Evolutionary conservation across 768 basidiomycete species (phyloP).

Genomic region (Butyriboletus loyo): DNA sequence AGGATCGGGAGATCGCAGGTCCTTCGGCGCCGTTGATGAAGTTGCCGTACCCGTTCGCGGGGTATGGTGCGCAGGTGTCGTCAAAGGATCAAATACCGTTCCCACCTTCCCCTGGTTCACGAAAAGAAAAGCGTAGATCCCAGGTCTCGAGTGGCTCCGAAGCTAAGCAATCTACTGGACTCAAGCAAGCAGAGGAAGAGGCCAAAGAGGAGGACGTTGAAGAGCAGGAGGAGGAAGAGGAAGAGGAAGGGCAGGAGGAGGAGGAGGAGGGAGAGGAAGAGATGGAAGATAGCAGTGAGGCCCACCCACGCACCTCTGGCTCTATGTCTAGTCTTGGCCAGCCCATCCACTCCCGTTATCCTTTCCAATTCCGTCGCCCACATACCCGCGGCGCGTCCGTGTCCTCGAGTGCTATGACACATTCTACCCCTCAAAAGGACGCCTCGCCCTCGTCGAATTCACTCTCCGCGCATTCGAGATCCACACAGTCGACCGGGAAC

Average conservation of each 20-base stretch:
- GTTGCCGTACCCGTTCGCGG: constrained; percentile 71
- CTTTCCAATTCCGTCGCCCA: constrained; percentile 59
- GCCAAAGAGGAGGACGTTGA: constrained; percentile 20
- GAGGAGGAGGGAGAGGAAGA: constrained; percentile 39
- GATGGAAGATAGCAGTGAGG: constrained; percentile 42
- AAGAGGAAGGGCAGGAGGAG: constrained; percentile 43
- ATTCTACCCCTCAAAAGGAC: constrained; percentile 36
- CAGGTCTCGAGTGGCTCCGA: constrained; percentile 26
- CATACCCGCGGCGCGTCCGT: constrained; percentile 40
- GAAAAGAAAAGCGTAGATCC: constrained; percentile 36
- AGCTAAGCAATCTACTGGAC: constrained; percentile 31
- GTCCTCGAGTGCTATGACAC: constrained; percentile 43
- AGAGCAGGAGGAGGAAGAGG: constrained; percentile 27
- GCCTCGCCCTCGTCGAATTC: constrained; percentile 38
- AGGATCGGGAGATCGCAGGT: constrained; percentile 41
- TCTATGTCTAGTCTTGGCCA: constrained; percentile 86
- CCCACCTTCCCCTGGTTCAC: constrained; percentile 58
- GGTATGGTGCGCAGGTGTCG: constrained; percentile 56
- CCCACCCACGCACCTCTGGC: constrained; percentile 66
- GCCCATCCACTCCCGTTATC: constrained; percentile 67
- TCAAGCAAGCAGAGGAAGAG: constrained; percentile 25
- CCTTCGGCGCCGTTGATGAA: constrained; percentile 45
- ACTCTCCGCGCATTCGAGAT: constrained; percentile 39
- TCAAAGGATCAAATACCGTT: constrained; percentile 69
- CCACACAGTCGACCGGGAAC: constrained; percentile 64